Evolutionary conservation across 1,284 basidiomycete species (phyloP), one percentile per base, ranked within the genome.

Genomic region (Tranzscheliella williamsii): DNA sequence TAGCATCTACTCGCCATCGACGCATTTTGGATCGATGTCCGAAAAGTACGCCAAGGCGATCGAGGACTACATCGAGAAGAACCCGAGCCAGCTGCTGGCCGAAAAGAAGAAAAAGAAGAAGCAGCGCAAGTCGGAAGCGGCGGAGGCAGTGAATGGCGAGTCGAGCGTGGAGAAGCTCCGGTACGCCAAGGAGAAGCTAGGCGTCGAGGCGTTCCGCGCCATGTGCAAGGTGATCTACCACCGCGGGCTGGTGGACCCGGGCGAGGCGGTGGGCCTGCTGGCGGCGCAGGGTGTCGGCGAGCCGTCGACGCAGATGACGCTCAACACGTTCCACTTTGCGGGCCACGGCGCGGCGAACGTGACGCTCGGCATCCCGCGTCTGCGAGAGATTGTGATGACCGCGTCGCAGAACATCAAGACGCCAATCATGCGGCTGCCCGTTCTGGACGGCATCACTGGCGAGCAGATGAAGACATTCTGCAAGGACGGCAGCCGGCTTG

Each of bases 201-300:
- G 61, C 27, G 58, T 55, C 22, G 72, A 76, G 42, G 47, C 57
- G 13, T 77, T 77, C 67, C 56, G 58, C 17, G 64, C 70, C 33
- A 73, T 77, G 68, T 67, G 61, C 63, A 64, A 66, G 47, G 65
- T 76, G 32, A 65, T 77, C 30, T 77, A 77, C 52, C 73, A 72
- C 52, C 72, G 70, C 23, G 70, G 70, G 17, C 81, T 99, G 39
- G 90, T 93, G 4, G 95, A 99, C 62, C 92, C 95, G 13, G 95
- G 95, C 66, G 95, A 99, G 80, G 92, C 94, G 8, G 95, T 99
- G 38, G 95, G 95, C 45, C 79, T 98, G 37, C 82, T 99, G 38
- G 95, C 95, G n/a, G 94, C 93, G 18, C 95, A 99, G 82, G 91
- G 93, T 90, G 86, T 99, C 37, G 95, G 95, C 53, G 95, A 99